These are phyloP conservation scores for Durio zibethinus DNA, from an alignment of 345 rosid species.

Conservation along the genomic window DNA sequence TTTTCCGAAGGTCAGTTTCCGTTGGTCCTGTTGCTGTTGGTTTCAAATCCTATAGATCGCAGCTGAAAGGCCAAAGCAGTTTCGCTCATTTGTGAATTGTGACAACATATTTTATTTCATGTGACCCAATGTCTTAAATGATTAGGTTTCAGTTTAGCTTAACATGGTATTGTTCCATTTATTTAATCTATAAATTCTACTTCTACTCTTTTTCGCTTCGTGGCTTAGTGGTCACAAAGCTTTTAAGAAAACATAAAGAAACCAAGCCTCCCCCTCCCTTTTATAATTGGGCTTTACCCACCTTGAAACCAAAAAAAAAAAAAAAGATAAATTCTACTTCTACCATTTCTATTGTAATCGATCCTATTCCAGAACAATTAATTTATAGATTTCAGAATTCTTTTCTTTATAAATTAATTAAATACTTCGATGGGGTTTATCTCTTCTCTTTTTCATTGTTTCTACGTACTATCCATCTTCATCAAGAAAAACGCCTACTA, in stretches of 20 bases:
- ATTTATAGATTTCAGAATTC: constrained; percentile 6
- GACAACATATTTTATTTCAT: background rate
- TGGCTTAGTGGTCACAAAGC: too few relatives aligned
- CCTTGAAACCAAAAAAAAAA: too few relatives aligned
- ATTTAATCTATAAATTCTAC: constrained; percentile 12
- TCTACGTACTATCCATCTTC: constrained; percentile 7
- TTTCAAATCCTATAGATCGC: background rate
- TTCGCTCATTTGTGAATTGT: background rate
- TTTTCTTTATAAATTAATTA: background rate
- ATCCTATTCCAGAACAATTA: constrained; percentile 17
- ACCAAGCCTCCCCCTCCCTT: too few relatives aligned
- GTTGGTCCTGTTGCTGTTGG: constrained; percentile 4
- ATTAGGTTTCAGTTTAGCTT: constrained; percentile 12
- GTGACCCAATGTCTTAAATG: background rate
- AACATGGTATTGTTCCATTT: background rate
- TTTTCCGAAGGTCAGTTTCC: constrained; percentile 32
- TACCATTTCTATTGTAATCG: constrained; percentile 19
- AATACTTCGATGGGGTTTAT: constrained; percentile 17
- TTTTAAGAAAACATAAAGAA: too few relatives aligned
- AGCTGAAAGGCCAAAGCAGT: constrained; percentile 7
- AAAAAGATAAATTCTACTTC: too few relatives aligned
- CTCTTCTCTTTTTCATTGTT: constrained; percentile 5
- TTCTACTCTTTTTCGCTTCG: too few relatives aligned
- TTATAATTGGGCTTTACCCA: too few relatives aligned
- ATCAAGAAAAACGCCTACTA: constrained; percentile 18